Conservation (phyloP, 2,329 filamentous ascomycete genomes). For the Trichoderma breve region DNA sequence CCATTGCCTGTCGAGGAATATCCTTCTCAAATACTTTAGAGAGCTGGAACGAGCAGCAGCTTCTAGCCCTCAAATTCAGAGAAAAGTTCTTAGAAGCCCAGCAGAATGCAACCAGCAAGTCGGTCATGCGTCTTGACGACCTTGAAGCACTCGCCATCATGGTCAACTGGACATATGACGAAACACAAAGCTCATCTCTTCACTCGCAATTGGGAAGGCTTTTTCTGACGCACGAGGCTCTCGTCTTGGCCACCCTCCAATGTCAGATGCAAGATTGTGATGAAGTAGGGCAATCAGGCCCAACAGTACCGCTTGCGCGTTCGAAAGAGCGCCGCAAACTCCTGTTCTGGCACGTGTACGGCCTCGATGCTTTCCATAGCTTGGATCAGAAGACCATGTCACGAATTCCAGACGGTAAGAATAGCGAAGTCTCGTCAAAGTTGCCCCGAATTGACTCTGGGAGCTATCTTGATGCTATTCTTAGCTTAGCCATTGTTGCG, state of each 20-base stretch:
- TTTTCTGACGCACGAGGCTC: constrained; percentile 3
- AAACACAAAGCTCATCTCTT: neutral
- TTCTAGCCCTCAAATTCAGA: neutral
- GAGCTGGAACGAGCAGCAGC: neutral
- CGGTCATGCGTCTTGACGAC: neutral
- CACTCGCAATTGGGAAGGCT: neutral
- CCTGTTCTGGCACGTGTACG: constrained; percentile 8
- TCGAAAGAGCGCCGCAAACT: neutral
- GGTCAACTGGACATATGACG: neutral
- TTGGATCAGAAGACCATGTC: neutral
- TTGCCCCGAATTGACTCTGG: neutral
- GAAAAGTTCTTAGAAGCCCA: neutral
- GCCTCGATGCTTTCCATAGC: constrained; percentile 5
- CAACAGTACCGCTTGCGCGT: neutral
- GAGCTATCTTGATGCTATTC: constrained; percentile 7
- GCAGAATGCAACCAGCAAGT: neutral
- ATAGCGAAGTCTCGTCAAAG: neutral
- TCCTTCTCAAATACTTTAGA: neutral
- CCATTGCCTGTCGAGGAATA: constrained; percentile 1
- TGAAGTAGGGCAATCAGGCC: neutral
- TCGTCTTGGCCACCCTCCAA: neutral
- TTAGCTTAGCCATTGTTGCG: neutral
- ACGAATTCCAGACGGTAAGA: neutral
- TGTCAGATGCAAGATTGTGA: neutral
- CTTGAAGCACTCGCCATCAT: constrained; percentile 1